Conservation (phyloP, 2,329 filamentous ascomycete genomes). For the Alternaria alternata region DNA sequence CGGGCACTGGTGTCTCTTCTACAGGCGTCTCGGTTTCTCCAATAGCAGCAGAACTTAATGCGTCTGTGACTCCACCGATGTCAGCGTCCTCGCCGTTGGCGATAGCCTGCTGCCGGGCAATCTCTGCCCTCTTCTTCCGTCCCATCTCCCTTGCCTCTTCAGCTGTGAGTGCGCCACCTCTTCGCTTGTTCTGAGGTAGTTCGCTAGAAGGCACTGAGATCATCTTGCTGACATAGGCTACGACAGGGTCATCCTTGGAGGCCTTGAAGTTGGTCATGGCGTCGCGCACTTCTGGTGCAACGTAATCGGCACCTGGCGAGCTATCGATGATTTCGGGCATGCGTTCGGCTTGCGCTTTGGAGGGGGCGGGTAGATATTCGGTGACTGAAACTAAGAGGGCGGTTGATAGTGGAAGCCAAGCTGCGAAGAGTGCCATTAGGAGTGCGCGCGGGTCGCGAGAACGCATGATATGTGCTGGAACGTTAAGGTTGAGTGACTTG, state of each 20-base stretch:
- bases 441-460: slow-evolving; percentile 85
- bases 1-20: slow-evolving; percentile 57
- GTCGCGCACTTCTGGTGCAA: slow-evolving; percentile 74
- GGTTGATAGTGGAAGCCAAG: slow-evolving; percentile 92
- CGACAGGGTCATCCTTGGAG: slow-evolving; percentile 74
- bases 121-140: slow-evolving; percentile 86
- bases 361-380: slow-evolving; percentile 88
- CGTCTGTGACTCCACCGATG: slow-evolving; percentile 63
- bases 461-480: slow-evolving; percentile 83
- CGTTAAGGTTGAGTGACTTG: slow-evolving; percentile 83
- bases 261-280: slow-evolving; percentile 85
- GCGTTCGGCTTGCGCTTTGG: slow-evolving; percentile 77
- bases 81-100: slow-evolving; percentile 53
- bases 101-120: slow-evolving; percentile 78
- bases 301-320: slow-evolving; percentile 77
- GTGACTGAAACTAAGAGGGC: slow-evolving; percentile 92
- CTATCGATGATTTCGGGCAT: slow-evolving; percentile 80
- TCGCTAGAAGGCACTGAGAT: slow-evolving; percentile 94
- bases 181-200: slow-evolving; percentile 82
- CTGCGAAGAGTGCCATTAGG: slow-evolving; percentile 83
- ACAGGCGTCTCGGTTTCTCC: slow-evolving; percentile 49
- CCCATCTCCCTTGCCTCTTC: slow-evolving; percentile 91
- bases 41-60: slow-evolving; percentile 68
- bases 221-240: slow-evolving; percentile 98
- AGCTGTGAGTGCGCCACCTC: slow-evolving; percentile 73